phyloP scores from a whole-genome alignment of 495 filamentous ascomycete genomes.

The Lasiosphaeria hispida region DNA sequence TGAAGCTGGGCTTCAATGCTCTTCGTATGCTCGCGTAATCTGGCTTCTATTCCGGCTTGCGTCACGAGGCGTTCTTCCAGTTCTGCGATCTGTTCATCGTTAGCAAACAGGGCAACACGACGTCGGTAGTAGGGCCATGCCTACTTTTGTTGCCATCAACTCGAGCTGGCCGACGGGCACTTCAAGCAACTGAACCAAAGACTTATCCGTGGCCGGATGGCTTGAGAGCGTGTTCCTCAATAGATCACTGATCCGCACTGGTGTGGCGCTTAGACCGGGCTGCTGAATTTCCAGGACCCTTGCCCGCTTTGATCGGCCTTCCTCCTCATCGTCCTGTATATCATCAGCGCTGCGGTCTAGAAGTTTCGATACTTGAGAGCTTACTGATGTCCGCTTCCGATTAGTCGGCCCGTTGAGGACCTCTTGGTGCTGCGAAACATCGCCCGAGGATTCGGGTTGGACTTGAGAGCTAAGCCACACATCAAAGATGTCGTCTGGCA shows the following conservation, averaged over 20 bases:
- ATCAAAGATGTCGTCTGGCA: constrained; percentile 40
- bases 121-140: not conserved
- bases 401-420: constrained; percentile 16
- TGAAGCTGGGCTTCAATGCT: constrained; percentile 32
- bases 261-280: constrained; percentile 7
- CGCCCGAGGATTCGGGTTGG: not conserved
- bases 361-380: constrained; percentile 3
- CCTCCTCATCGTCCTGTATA: constrained; percentile 31
- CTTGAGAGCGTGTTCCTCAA: constrained; percentile 23
- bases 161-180: constrained; percentile 39
- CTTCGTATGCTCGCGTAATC: constrained; percentile 28
- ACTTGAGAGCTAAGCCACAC: constrained; percentile 25
- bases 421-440: not conserved
- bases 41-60: constrained; percentile 22
- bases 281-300: constrained; percentile 17
- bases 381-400: constrained; percentile 42
- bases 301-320: constrained; percentile 23
- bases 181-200: constrained; percentile 15
- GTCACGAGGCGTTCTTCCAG: constrained; percentile 28
- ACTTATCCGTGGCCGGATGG: not conserved
- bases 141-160: constrained; percentile 32
- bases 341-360: not conserved
- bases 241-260: constrained; percentile 26
- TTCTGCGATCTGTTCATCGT: constrained; percentile 26
- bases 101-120: not conserved